These are phyloP conservation scores for Rhinocladiella similis DNA, from an alignment of 2,329 filamentous ascomycete species.

Conservation along the genomic window DNA sequence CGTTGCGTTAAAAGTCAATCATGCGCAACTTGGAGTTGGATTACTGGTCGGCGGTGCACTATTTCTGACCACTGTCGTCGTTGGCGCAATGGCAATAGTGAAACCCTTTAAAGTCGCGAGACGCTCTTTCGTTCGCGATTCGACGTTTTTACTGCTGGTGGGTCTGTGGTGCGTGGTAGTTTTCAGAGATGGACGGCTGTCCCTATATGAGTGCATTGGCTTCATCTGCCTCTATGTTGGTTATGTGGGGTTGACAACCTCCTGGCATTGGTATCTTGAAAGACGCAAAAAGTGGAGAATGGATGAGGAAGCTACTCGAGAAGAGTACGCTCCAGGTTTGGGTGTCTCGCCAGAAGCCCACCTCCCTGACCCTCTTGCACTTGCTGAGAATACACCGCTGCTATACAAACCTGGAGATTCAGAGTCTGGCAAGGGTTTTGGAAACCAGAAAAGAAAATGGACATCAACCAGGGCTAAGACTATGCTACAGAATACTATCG, in stretches of 20 bases:
- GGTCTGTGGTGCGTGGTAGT: constrained; percentile 85
- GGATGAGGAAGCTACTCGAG: too few species aligned
- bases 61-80: constrained; percentile 95
- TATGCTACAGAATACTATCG: too few species aligned
- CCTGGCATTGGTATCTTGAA: constrained; percentile 87
- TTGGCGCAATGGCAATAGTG: constrained; percentile 96
- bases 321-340: too few species aligned
- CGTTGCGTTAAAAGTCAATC: constrained; percentile 94
- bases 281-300: too few species aligned
- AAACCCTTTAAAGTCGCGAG: constrained; percentile 88
- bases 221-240: constrained; percentile 93
- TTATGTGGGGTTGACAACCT: constrained; percentile 84
- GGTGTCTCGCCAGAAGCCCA: too few species aligned
- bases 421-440: too few species aligned
- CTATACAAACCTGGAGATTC: too few species aligned
- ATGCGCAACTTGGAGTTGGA: constrained; percentile 92
- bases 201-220: constrained; percentile 81
- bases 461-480: too few species aligned
- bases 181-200: constrained; percentile 77
- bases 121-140: constrained; percentile 86
- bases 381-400: too few species aligned
- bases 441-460: too few species aligned
- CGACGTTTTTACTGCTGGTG: constrained; percentile 86
- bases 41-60: constrained; percentile 92
- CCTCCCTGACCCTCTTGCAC: too few species aligned